These are phyloP conservation scores for Stropharia rugosoannulata DNA, from an alignment of 768 basidiomycete species.

Conservation along the genomic window DNA sequence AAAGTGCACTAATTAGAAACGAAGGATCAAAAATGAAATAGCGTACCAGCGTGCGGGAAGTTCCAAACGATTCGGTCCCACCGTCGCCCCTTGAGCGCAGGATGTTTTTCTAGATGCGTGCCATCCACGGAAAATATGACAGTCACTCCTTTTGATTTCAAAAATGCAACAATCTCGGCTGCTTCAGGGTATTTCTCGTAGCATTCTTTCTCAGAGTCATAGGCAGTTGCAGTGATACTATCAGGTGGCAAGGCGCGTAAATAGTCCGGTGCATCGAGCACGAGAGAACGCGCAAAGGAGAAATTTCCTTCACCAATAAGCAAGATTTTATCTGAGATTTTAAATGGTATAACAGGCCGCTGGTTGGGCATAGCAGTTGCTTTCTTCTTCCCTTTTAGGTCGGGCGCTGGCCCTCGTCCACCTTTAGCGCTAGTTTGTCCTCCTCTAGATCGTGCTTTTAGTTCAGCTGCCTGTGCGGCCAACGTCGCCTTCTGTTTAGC, in stretches of 20 bases:
- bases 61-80: conserved; percentile 92
- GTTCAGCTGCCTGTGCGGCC: conserved; percentile 50
- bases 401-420: conserved; percentile 3
- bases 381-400: conserved; percentile 37
- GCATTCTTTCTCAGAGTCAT: conserved; percentile 76
- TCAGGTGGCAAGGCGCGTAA: conserved; percentile 53
- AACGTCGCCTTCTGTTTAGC: conserved; percentile 54
- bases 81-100: conserved; percentile 54
- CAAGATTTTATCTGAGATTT: conserved; percentile 62
- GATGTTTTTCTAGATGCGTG: conserved; percentile 63
- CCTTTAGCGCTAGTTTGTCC: conserved; percentile 4
- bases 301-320: conserved; percentile 96
- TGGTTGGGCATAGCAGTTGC: conserved; percentile 20
- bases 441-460: conserved; percentile 37
- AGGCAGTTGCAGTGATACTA: conserved; percentile 85
- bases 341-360: conserved; percentile 63
- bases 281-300: conserved; percentile 80
- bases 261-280: conserved; percentile 44
- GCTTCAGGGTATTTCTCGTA: conserved; percentile 83
- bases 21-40: background rate
- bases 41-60: conserved; percentile 91
- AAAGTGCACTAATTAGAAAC: conserved; percentile 1
- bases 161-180: conserved; percentile 47
- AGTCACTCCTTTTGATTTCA: conserved; percentile 60
- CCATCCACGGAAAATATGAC: conserved; percentile 86